phyloP scores from a whole-genome alignment of 495 filamentous ascomycete species.

The Penicillium salamii region DNA sequence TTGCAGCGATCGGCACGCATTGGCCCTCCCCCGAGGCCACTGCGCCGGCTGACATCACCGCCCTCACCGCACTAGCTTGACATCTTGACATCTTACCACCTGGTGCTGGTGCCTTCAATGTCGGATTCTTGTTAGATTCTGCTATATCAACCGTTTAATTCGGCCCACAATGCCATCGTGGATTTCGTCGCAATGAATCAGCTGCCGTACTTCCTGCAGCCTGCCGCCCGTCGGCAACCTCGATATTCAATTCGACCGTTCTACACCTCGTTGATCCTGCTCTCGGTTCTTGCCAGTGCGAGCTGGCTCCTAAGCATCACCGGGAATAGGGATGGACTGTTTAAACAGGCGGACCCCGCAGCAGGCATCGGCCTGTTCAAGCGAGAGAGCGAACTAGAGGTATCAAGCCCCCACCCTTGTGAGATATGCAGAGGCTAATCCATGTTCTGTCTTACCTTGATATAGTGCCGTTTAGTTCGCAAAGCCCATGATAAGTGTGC shows the following conservation, averaged over 20 bases:
- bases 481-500: constrained; percentile 75
- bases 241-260: constrained; percentile 39
- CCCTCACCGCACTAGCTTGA: constrained; percentile 17
- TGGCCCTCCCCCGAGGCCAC: constrained; percentile 18
- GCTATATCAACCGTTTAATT: not conserved
- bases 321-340: constrained; percentile 2
- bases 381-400: constrained; percentile 35
- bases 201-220: constrained; percentile 23
- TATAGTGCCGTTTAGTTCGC: constrained; percentile 79
- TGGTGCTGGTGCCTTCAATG: not conserved
- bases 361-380: constrained; percentile 14
- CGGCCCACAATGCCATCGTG: constrained; percentile 29
- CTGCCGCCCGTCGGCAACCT: constrained; percentile 23
- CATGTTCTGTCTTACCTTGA: constrained; percentile 10
- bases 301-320: constrained; percentile 21
- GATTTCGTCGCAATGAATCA: constrained; percentile 23
- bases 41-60: constrained; percentile 27
- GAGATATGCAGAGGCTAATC: constrained; percentile 23
- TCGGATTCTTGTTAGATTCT: not conserved
- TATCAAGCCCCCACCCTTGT: constrained; percentile 19
- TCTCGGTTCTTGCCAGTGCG: constrained; percentile 24
- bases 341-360: constrained; percentile 3
- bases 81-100: not conserved
- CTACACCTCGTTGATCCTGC: constrained; percentile 31
- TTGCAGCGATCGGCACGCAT: constrained; percentile 9